Conservation (phyloP, 2,329 filamentous ascomycete species). For the Fulvia fulva region DNA sequence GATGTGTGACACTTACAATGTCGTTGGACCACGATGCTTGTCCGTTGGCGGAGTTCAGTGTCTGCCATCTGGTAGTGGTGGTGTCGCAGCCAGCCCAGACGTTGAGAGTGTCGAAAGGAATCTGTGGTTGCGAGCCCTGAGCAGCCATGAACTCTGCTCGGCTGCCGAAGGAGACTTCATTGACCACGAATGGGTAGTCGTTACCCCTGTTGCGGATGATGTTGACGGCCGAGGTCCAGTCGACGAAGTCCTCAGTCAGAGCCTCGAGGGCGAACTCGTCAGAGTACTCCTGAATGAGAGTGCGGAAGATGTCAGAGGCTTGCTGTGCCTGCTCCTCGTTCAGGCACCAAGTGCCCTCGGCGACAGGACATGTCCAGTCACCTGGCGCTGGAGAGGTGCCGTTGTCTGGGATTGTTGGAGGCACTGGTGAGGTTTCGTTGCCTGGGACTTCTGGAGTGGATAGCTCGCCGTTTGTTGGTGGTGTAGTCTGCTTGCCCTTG, state of each 20-base stretch:
- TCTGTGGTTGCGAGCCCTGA: constrained; percentile 28
- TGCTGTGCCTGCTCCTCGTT: constrained; percentile 22
- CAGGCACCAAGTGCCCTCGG: constrained; percentile 19
- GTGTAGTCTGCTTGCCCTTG: constrained; percentile 14
- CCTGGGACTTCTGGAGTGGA: background rate
- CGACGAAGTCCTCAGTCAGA: constrained; percentile 30
- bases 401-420: constrained; percentile 4
- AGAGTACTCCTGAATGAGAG: constrained; percentile 31
- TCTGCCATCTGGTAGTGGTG: constrained; percentile 28
- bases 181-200: constrained; percentile 24
- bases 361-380: constrained; percentile 1
- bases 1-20: constrained; percentile 21
- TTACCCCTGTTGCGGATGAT: constrained; percentile 30
- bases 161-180: constrained; percentile 24
- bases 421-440: constrained; percentile 3
- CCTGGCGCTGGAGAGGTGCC: background rate
- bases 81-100: constrained; percentile 27
- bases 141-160: constrained; percentile 28
- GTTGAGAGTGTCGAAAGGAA: constrained; percentile 31
- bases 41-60: constrained; percentile 23
- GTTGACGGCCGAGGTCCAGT: constrained; percentile 31
- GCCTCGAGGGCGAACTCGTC: constrained; percentile 26
- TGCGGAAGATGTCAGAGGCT: constrained; percentile 29
- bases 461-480: constrained; percentile 1
- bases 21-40: constrained; percentile 26